Percentiles rank a stretch among this genome's conserved stretches.
These are phyloP conservation scores for Aspergillus quadricinctus DNA, from an alignment of 2,329 filamentous ascomycete species.

Conservation along the genomic window DNA sequence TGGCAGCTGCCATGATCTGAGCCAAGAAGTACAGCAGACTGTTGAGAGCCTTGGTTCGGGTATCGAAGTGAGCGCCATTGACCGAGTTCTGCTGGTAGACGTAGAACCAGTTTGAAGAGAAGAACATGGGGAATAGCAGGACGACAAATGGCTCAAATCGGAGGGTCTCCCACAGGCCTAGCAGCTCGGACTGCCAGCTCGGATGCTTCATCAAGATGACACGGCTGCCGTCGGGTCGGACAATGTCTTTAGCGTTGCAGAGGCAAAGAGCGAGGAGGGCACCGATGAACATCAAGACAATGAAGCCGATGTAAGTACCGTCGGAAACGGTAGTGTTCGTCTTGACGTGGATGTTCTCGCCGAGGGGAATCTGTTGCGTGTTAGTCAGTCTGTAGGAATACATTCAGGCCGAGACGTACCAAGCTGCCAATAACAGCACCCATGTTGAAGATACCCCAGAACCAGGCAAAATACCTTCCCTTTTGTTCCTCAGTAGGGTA, in stretches of 20 bases:
- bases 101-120: constrained; percentile 73
- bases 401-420: constrained; percentile 37
- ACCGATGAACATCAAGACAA: constrained; percentile 70
- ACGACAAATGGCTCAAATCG: constrained; percentile 66
- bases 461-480: constrained; percentile 80
- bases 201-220: constrained; percentile 87
- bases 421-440: constrained; percentile 78
- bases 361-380: constrained; percentile 33
- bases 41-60: constrained; percentile 68
- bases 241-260: constrained; percentile 64
- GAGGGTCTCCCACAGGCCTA: constrained; percentile 69
- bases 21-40: constrained; percentile 69
- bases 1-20: constrained; percentile 68
- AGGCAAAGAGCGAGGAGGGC: constrained; percentile 66
- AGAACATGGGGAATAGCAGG: constrained; percentile 75
- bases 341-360: constrained; percentile 37
- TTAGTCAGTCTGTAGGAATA: not conserved
- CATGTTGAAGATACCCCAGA: constrained; percentile 92
- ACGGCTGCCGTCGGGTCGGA: constrained; percentile 69
- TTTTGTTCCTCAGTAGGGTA: constrained; percentile 77
- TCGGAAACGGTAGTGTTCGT: constrained; percentile 46
- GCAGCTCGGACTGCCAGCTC: constrained; percentile 71
- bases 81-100: constrained; percentile 71
- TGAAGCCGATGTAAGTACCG: constrained; percentile 79
- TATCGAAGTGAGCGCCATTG: constrained; percentile 66